A percentile compares a stretch with the other conserved stretches of the same genome.
Evolutionary conservation across 148 eudicot genomes (phyloP).

Genomic region (Oxyria digyna): DNA sequence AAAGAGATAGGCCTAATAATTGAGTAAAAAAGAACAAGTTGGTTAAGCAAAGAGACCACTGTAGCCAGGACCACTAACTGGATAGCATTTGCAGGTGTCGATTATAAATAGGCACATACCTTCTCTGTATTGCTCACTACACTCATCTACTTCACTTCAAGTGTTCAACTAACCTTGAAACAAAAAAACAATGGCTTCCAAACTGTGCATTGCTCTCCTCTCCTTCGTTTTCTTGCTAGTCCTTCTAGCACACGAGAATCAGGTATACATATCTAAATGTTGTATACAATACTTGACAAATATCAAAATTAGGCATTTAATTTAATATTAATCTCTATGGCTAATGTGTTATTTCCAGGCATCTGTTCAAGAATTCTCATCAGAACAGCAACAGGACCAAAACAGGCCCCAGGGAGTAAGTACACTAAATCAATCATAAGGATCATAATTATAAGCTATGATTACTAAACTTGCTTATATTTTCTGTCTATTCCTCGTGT

Average conservation of each 20-base stretch:
- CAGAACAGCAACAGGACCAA: constrained; percentile 1
- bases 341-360: background rate
- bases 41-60: background rate
- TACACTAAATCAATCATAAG: too few species aligned
- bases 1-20: constrained; percentile 4
- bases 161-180: background rate
- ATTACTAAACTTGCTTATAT: background rate
- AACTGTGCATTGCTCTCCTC: background rate
- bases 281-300: background rate
- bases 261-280: background rate
- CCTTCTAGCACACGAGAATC: constrained; percentile 3
- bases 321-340: background rate
- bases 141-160: background rate
- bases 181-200: background rate
- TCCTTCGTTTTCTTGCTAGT: background rate
- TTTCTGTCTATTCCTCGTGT: background rate
- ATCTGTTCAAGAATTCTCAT: background rate
- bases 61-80: background rate
- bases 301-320: background rate
- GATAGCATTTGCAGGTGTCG: background rate
- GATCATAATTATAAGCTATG: too few species aligned
- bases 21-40: background rate
- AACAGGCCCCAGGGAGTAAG: background rate
- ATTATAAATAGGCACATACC: background rate
- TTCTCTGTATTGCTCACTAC: background rate